Base-by-base conservation (phyloP, 495 filamentous ascomycete species). In the Stereocaulon alpinum region DNA sequence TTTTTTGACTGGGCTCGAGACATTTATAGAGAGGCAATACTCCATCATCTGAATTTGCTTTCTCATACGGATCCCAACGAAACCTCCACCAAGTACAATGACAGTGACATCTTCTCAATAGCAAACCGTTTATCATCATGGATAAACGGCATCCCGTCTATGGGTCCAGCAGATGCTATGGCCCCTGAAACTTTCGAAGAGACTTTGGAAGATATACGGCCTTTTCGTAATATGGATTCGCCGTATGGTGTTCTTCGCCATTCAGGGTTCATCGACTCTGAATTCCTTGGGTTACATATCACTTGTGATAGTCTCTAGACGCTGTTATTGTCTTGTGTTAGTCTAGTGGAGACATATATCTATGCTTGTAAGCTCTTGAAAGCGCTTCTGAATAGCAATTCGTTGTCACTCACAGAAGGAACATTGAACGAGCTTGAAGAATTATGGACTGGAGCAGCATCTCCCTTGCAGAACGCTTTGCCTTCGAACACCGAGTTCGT, bases 1-100 rank as follows among this genome's bases (percentile, higher is more conserved):
- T 55, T 72, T 18, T 65, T 66, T 59, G 69, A 72, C 34, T 72
- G 69, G 70, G 73, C 67, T 47, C 65, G 68, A 12, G 69, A 73
- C 42, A 61, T 69, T 43, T 70, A 71, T 58, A 18, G 45, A 20
- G 12, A 11, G 22, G 45, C 45, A 27, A 22, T 49, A 29, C 45
- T 49, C 1, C 3, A 27, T 29, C 45, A 49, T 49, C 18, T 49
- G 20, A 14, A 22, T 4, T 14, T 24, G 11, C 45, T 49, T 24
- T 49, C 45, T 20, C 18, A 1, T 12, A 20, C 11, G 22, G 15
- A 11, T 24, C n/a, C 45, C 15, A 24, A 20, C 45, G 45, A 49
- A 6, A 29, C 18, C 27, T 4, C 12, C 14, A 24, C n/a, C 20
- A 6, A 24, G 6, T 6, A n/a, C 45, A 18, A 49, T 14, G 20